These are phyloP conservation scores for Penicillium palitans DNA, from an alignment of 2,329 filamentous ascomycete species.

Conservation along the genomic window DNA sequence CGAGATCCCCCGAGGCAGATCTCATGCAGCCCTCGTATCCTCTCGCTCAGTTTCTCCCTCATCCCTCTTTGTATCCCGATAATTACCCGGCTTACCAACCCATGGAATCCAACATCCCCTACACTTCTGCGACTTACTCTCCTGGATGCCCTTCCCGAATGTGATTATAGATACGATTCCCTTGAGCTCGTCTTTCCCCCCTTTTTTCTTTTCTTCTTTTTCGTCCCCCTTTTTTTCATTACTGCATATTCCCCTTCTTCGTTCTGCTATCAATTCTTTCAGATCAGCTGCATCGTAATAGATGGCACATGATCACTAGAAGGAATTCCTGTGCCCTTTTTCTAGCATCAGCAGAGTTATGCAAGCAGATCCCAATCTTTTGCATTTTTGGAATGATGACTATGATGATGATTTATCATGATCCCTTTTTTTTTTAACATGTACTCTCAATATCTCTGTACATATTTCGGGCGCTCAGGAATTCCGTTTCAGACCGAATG, in stretches of 20 bases:
- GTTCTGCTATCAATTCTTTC: background rate
- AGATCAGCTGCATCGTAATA: conserved; percentile 11
- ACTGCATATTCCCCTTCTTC: conserved; percentile 6
- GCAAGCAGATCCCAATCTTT: background rate
- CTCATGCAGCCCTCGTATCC: conserved; percentile 26
- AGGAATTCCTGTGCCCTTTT: background rate
- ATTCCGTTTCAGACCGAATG: conserved; percentile 16
- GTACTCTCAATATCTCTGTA: conserved; percentile 3
- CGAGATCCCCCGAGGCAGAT: conserved; percentile 21
- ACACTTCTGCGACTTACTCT: conserved; percentile 20
- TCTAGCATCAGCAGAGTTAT: conserved; percentile 3
- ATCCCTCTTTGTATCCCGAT: conserved; percentile 24
- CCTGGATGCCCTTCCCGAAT: conserved; percentile 23
- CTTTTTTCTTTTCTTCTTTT: conserved; percentile 1
- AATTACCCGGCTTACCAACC: conserved; percentile 19
- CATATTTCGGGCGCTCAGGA: conserved; percentile 17
- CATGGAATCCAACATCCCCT: conserved; percentile 22
- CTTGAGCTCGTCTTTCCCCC: conserved; percentile 1
- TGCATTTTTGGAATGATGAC: conserved; percentile 3
- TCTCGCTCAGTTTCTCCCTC: conserved; percentile 15
- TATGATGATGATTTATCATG: background rate
- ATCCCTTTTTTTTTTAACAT: background rate
- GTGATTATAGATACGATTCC: conserved; percentile 12
- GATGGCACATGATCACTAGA: conserved; percentile 10
- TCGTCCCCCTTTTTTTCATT: background rate